Percentiles rank a stretch among this genome's conserved stretches.
Evolutionary conservation across 345 rosid species (phyloP).

Genomic region (Citrus sp.): DNA sequence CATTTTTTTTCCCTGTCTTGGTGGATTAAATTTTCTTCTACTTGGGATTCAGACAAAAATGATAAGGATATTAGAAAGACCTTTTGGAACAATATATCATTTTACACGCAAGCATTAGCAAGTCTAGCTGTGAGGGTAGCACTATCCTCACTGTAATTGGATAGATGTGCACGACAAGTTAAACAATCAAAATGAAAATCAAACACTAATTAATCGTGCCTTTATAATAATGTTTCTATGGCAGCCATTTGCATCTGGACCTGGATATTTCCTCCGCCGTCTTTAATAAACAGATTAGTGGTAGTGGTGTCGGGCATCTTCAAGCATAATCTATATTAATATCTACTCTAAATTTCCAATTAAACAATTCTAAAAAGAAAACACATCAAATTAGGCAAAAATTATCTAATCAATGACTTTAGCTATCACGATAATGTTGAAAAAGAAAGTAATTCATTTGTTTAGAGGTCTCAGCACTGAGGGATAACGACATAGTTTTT

Average conservation of each 20-base stretch:
- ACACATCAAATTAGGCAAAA: neutral
- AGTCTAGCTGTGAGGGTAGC: neutral
- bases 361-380: neutral
- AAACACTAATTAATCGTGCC: neutral
- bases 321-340: neutral
- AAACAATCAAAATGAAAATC: neutral
- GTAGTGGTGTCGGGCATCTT: neutral
- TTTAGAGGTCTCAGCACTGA: neutral
- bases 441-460: neutral
- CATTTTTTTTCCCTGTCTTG: too few relatives aligned
- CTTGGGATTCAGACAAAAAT: neutral
- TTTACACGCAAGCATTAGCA: neutral
- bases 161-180: constrained; percentile 8
- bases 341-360: too few relatives aligned
- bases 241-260: neutral
- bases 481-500: neutral
- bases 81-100: neutral
- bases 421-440: neutral
- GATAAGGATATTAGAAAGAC: neutral
- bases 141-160: neutral
- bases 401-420: neutral
- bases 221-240: neutral
- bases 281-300: neutral
- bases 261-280: neutral
- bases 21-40: neutral